Evolutionary conservation across 805 yeast species (phyloP), one percentile per base, ranked within the genome.

Genomic region (Yarrowia keelungensis): DNA sequence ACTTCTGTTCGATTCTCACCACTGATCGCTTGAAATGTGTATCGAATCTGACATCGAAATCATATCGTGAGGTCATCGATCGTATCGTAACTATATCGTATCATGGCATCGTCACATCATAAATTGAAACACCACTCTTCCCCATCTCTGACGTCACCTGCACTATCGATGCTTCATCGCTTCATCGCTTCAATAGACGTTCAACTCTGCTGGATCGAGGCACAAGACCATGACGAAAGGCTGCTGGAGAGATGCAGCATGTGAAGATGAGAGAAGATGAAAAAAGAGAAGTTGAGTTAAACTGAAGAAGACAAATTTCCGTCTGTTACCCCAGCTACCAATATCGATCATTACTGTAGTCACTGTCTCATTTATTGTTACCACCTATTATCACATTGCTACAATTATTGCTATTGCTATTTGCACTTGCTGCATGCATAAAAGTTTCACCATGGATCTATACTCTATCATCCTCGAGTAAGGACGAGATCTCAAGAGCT

Each of bases 231-330:
- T 51, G 58, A 51, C 42, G 58, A 51, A 26, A 3, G 36, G 1
- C 7, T 51, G 58, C 58, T 12, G 58, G 58, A 51, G n/a, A 36
- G 15, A 51, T 36, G 58, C 58, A 51, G 58, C 58, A 51, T 36
- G 58, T 38, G 43, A 51, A 32, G 41, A 50, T 50, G 41, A 2
- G 4, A 1, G 45, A 41, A 41, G 45, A 26, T 26, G 32, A 26
- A 26, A 26, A 19, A 19, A 10, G 43, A 10, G 43, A 41, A 12
- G 43, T 3, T 41, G 43, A 36, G 38, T 10, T 10, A 36, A 36
- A 7, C 38, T 36, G 38, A 19, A 19, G 19, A 19, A 1, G 19
- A 19, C 19, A 19, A 19, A 19, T 19, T 19, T 19, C 19, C 19
- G 19, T 19, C 19, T 19, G 19, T 19, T 19, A 1, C 19, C 19